A percentile compares a stretch with the other conserved stretches of the same genome.
phyloP scores from a whole-genome alignment of 2,329 filamentous ascomycete genomes.

The Curvularia hawaiiensis region DNA sequence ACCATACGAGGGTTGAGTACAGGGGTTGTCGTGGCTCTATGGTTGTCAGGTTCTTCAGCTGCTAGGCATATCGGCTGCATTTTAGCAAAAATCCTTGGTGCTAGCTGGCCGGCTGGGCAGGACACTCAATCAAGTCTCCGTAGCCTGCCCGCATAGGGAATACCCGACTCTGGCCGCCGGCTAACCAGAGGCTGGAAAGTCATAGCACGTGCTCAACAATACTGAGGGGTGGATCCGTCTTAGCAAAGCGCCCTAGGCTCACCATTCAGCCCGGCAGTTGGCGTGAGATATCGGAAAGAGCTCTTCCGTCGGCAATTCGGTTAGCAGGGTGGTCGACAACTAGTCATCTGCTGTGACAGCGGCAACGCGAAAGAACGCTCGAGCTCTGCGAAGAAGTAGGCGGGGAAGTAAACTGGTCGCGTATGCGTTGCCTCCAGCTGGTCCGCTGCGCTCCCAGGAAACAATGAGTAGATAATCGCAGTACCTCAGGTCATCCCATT shows the following conservation, averaged over 20 bases:
- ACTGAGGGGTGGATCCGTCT: conserved; percentile 24
- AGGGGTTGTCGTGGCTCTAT: neutral
- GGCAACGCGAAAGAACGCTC: neutral
- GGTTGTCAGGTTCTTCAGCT: conserved; percentile 15
- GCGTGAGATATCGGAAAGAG: conserved; percentile 9
- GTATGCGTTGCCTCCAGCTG: neutral
- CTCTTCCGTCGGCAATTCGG: conserved; percentile 11
- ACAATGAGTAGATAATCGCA: neutral
- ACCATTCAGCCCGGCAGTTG: conserved; percentile 12
- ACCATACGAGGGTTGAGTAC: neutral
- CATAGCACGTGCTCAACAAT: conserved; percentile 24
- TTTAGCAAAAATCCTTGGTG: conserved; percentile 17
- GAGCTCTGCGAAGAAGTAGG: neutral
- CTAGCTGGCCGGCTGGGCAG: conserved; percentile 24
- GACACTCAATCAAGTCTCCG: conserved; percentile 22
- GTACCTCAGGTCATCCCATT: neutral
- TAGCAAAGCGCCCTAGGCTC: conserved; percentile 24
- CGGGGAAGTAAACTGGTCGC: neutral
- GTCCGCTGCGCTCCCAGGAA: neutral
- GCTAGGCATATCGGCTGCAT: conserved; percentile 23
- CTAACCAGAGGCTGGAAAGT: conserved; percentile 22
- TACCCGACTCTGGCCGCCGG: conserved; percentile 27
- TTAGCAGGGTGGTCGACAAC: conserved; percentile 7
- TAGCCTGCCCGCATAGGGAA: conserved; percentile 27
- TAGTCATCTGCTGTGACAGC: neutral